Evolutionary conservation across 2,329 filamentous ascomycete genomes (phyloP).

Genomic region (Aspergillus quadricinctus): DNA sequence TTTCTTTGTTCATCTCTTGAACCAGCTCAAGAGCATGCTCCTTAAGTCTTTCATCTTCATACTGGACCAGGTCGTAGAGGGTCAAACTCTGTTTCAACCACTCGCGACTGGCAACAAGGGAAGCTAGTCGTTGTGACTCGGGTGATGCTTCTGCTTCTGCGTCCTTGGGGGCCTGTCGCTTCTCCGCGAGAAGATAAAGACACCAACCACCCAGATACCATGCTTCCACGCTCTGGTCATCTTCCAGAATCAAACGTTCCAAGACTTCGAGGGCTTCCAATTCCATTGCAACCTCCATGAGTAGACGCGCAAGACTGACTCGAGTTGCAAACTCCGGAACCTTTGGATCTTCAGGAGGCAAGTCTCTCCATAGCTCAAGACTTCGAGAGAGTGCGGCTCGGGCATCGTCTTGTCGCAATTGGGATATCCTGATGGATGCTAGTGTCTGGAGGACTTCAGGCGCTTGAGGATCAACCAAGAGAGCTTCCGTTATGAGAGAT

Average conservation of each 20-base stretch:
- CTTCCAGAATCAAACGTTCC: constrained; percentile 77
- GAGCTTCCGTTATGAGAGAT: constrained; percentile 81
- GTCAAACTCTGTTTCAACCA: constrained; percentile 79
- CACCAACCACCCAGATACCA: constrained; percentile 98
- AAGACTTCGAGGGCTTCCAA: constrained; percentile 79
- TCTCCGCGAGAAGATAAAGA: constrained; percentile 62
- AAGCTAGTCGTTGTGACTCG: constrained; percentile 54
- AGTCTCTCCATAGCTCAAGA: constrained; percentile 75
- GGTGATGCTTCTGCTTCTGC: constrained; percentile 29
- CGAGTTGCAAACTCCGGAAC: constrained; percentile 84
- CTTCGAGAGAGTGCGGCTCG: constrained; percentile 72
- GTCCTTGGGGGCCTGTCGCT: constrained; percentile 39
- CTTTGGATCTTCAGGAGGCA: constrained; percentile 64
- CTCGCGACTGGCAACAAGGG: constrained; percentile 69
- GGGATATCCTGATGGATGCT: constrained; percentile 89
- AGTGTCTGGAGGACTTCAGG: constrained; percentile 94
- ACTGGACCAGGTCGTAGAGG: constrained; percentile 73
- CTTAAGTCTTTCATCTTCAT: constrained; percentile 53
- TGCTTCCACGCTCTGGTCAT: constrained; percentile 89
- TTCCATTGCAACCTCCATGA: constrained; percentile 88
- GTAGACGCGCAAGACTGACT: constrained; percentile 74
- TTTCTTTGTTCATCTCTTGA: constrained; percentile 56
- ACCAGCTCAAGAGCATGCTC: constrained; percentile 44
- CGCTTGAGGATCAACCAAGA: constrained; percentile 73
- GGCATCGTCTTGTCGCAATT: constrained; percentile 74